Percentiles rank a stretch among this genome's conserved stretches.
phyloP scores from a whole-genome alignment of 2,329 filamentous ascomycete genomes.

The Tolypocladium tropicale region DNA sequence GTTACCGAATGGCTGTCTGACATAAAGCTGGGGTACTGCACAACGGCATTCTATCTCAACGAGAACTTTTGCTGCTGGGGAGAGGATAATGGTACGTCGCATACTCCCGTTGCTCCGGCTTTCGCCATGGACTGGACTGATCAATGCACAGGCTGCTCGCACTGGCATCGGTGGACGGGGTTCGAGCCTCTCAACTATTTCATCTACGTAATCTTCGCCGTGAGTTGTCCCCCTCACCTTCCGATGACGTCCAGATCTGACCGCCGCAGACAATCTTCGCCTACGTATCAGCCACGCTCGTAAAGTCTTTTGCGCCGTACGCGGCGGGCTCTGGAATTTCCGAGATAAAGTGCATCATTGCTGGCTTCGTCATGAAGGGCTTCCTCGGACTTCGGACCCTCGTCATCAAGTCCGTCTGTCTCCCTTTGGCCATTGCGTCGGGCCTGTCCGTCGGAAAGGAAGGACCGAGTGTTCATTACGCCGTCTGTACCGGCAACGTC shows the following conservation, averaged over 20 bases:
- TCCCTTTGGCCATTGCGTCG: constrained; percentile 87
- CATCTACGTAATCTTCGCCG: constrained; percentile 78
- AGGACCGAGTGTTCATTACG: constrained; percentile 97
- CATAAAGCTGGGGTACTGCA: constrained; percentile 92
- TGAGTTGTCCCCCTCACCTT: constrained; percentile 25
- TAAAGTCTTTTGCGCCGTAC: constrained; percentile 89
- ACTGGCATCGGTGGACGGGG: constrained; percentile 85
- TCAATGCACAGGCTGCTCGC: constrained; percentile 54
- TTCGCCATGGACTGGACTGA: constrained; percentile 8
- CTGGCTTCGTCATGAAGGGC: constrained; percentile 97
- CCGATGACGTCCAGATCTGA: background rate
- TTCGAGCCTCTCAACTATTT: constrained; percentile 74
- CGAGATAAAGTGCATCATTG: constrained; percentile 98
- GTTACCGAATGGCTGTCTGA: constrained; percentile 95
- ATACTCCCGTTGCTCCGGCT: background rate
- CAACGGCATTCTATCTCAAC: constrained; percentile 92
- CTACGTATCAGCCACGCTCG: constrained; percentile 69
- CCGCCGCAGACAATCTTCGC: constrained; percentile 59
- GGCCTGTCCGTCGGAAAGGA: constrained; percentile 94
- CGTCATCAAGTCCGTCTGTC: constrained; percentile 82
- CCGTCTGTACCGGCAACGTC: constrained; percentile 93
- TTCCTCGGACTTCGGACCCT: constrained; percentile 89
- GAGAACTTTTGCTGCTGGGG: constrained; percentile 98
- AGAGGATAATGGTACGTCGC: constrained; percentile 60
- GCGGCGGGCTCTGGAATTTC: constrained; percentile 94